Evolutionary conservation across 108 stramenopile species (phyloP), one percentile per base, ranked within the genome.

Genomic region (Cyclotella cryptica): DNA sequence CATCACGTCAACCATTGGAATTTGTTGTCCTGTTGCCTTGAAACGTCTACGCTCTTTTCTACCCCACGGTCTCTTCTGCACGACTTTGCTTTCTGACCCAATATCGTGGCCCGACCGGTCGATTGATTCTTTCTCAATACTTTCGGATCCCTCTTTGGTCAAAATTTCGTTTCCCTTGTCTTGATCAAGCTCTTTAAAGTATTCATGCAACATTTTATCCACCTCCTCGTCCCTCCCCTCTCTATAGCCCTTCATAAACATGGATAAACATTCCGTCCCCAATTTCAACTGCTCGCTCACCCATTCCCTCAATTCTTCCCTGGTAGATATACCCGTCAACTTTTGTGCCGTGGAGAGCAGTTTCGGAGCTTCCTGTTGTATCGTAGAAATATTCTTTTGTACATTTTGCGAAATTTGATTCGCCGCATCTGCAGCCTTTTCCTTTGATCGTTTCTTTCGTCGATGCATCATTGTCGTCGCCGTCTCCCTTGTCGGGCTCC

Each of bases 231-330:
- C 94, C 27, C 94, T 78, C 27, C 94, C 94, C 59, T 85, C 79
- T 9, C 94, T 87, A 59, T 95, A 95, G 0, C 92, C 94, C n/a
- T 78, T 86, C 91, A 95, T 92, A 71, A 95, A 95, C 71, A 93
- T 86, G 7, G 76, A 21, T 14, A 93, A 53, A 70, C 89, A 89
- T 24, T 88, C 87, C 3, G 88, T 91, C 14, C 80, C 88, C 8
- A 93, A 72, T 66, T 83, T 85, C 91, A 95, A 72, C 70, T 84
- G 84, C 49, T 89, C 86, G 21, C 69, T 51, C 10, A 88, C 88
- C 74, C 91, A 84, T 44, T 46, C 60, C 26, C 77, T 80, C 46
- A 90, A 55, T 28, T 95, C 94, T 35, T 90, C 89, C 42, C 62
- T 86, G 40, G 86, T 75, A 0, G 72, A 66, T 68, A 92, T 88